These are phyloP conservation scores for Straminergon stramineum DNA, from an alignment of 225 moss, liverwort and hornwort genomes.

Conservation along the genomic window DNA sequence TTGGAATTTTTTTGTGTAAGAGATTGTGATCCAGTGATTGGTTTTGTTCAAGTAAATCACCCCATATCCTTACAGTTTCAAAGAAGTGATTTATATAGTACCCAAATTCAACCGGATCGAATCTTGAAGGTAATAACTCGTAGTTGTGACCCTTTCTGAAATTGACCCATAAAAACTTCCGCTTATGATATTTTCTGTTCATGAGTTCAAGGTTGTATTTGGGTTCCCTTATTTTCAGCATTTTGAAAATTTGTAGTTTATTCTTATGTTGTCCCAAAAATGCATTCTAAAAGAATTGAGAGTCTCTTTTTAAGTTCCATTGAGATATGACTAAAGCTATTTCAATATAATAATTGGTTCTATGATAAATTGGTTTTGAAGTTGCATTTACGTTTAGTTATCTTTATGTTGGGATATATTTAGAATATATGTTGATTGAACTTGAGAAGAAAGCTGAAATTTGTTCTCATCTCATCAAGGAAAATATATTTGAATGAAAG, in stretches of 20 bases:
- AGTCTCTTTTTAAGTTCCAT: background rate
- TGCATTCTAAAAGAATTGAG: background rate
- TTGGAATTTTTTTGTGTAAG: too few relatives aligned
- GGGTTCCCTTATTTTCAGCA: fast-evolving
- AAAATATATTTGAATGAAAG: background rate
- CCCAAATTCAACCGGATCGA: background rate
- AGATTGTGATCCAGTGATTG: background rate
- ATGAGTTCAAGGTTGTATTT: background rate
- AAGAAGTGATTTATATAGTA: background rate
- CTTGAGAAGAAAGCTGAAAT: background rate
- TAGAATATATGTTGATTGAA: background rate
- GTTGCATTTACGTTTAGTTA: background rate
- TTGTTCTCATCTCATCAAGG: fast-evolving
- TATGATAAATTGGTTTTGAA: background rate
- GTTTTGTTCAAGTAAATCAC: background rate
- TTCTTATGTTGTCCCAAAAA: background rate
- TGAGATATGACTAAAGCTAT: background rate
- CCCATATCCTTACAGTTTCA: fast-evolving
- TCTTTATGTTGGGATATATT: background rate
- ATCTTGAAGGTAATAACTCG: background rate
- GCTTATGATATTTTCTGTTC: too few relatives aligned
- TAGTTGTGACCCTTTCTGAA: background rate
- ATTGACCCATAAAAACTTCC: too few relatives aligned
- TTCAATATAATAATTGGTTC: background rate
- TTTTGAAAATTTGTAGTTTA: background rate